Evolutionary conservation across 208 protist species (phyloP).

Genomic region (Naegleria fowleri): DNA sequence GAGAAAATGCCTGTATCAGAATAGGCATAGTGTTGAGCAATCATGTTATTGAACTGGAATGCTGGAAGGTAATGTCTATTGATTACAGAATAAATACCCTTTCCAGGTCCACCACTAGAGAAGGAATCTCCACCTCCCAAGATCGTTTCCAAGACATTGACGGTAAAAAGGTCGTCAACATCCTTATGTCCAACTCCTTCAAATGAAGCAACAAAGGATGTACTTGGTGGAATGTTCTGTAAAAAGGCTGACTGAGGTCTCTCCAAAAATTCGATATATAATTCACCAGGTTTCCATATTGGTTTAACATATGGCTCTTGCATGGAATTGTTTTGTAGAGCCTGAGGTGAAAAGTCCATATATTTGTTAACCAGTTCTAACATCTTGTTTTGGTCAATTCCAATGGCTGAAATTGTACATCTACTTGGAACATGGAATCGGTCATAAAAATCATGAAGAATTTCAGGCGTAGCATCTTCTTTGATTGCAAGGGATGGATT

Average conservation of each 20-base stretch:
- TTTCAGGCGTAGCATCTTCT: neutral
- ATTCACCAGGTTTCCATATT: neutral
- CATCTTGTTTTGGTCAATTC: neutral
- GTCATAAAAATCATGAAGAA: neutral
- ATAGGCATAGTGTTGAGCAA: neutral
- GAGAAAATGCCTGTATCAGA: neutral
- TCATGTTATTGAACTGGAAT: neutral
- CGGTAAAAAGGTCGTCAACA: neutral
- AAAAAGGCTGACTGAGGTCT: neutral
- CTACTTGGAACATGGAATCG: neutral
- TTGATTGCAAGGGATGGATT: neutral
- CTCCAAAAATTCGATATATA: neutral
- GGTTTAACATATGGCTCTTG: neutral
- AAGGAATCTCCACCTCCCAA: slow-evolving; percentile 28
- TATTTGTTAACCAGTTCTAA: neutral
- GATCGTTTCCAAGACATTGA: neutral
- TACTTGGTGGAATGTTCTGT: slow-evolving; percentile 13
- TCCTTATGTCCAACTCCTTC: neutral
- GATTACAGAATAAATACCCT: slow-evolving; percentile 25
- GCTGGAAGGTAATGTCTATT: neutral
- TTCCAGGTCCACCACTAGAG: slow-evolving; percentile 27
- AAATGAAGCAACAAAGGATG: neutral
- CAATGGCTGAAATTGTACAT: neutral
- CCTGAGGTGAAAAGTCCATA: neutral
- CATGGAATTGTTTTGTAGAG: neutral